These are phyloP conservation scores for Pseudogymnoascus destructans DNA, from an alignment of 2,329 filamentous ascomycete species.

Conservation along the genomic window DNA sequence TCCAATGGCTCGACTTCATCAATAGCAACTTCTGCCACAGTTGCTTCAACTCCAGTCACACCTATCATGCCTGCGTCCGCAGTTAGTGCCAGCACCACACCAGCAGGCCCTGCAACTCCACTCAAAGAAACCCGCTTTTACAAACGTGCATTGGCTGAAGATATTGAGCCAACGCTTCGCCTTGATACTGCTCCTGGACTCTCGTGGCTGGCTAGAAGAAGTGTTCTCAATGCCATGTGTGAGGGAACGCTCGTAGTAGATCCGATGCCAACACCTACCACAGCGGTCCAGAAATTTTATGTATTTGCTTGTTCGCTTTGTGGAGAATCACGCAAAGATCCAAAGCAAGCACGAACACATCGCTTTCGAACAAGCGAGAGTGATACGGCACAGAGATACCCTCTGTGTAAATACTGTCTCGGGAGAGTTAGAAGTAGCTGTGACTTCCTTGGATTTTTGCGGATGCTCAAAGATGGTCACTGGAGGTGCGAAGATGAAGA, in stretches of 20 bases:
- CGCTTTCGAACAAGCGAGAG: constrained; percentile 81
- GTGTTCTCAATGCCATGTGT: constrained; percentile 68
- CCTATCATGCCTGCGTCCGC: constrained; percentile 45
- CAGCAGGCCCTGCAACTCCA: constrained; percentile 36
- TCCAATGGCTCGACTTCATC: constrained; percentile 50
- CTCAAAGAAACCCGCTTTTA: constrained; percentile 90
- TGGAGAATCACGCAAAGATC: constrained; percentile 64
- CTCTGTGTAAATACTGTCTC: constrained; percentile 80
- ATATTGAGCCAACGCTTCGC: constrained; percentile 86
- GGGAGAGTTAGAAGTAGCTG: constrained; percentile 74
- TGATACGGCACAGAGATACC: constrained; percentile 76
- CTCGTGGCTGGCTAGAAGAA: constrained; percentile 83
- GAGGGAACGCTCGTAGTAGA: constrained; percentile 83
- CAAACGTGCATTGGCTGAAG: constrained; percentile 76
- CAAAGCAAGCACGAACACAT: constrained; percentile 63
- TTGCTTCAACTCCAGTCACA: constrained; percentile 42
- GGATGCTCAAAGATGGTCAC: constrained; percentile 84
- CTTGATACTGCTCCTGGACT: constrained; percentile 81
- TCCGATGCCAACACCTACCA: constrained; percentile 52
- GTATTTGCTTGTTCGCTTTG: constrained; percentile 59
- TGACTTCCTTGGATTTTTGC: constrained; percentile 82
- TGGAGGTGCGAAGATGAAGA: constrained; percentile 75
- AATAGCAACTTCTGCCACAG: constrained; percentile 36
- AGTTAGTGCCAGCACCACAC: constrained; percentile 32
- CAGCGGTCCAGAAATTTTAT: constrained; percentile 34